Base-by-base conservation (phyloP, 2,329 filamentous ascomycete species). In the Ophiostoma tasmaniense region DNA sequence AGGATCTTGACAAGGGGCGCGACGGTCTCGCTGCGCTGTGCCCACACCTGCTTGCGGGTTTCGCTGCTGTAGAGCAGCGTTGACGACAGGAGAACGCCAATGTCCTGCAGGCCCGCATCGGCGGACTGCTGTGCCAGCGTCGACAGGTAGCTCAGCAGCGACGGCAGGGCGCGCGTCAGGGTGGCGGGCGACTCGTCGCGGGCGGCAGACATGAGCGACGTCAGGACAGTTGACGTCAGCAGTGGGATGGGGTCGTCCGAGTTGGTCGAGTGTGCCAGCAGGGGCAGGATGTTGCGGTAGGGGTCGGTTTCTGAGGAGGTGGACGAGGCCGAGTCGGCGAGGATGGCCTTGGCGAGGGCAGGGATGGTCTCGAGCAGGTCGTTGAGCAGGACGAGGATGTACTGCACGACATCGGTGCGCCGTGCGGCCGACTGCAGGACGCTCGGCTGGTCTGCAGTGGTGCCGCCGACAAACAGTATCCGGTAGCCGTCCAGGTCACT, bases 1-100 rank as follows among this genome's bases (percentile, higher is more conserved):
- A 98, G 84, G 70, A 97, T 96, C 70, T 91, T 89, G 73, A 97
- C 82, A 71, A 98, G 81, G 10, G 95, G 94, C 64, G 84, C 84
- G 50, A 97, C 80, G 0, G 93, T 97, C 80, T 97, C 91, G 76
- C 89, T 89, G 74, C 91, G 86, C 79, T 97, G 92, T 72, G 90
- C 87, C 95, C 95, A 99, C 80, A 98, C 98, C 69, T 95, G 84
- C 73, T 89, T 84, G 72, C 95, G 87, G 3, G 93, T 87, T 70
- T 87, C 87, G 71, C 83, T 86, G 52, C 89, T 91, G 71, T 92
- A 89, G 39, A 99, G 83, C 39, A 99, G 83, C 25, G 90, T 85
- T 45, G 95, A 97, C 79, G 94, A 96, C 76, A 94, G 88, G 76
- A 95, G 91, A 14, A 98, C 93, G 33, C 93, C 94, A 76, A 98